Percentiles rank a stretch among this genome's conserved stretches.
Evolutionary conservation across 345 rosid genomes (phyloP).

Genomic region (Populus nigra): DNA sequence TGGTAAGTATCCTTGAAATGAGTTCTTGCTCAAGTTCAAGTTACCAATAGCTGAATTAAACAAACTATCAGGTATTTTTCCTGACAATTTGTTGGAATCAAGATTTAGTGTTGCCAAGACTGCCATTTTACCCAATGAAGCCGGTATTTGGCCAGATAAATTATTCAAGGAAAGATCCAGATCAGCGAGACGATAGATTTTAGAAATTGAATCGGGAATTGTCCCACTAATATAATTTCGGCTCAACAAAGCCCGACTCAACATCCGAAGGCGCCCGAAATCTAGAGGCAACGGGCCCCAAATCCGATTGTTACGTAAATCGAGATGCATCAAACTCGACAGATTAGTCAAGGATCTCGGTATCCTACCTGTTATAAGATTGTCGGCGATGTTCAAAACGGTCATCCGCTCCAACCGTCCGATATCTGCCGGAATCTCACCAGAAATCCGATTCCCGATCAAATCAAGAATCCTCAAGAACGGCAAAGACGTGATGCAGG

Average conservation of each 20-base stretch:
- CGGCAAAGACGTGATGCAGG: conserved; percentile 55
- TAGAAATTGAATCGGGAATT: conserved; percentile 56
- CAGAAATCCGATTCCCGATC: conserved; percentile 69
- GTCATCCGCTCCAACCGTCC: conserved; percentile 61
- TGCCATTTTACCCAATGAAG: conserved; percentile 68
- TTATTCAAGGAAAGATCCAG: conserved; percentile 68
- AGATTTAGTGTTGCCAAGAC: conserved; percentile 79
- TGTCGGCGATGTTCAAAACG: conserved; percentile 77
- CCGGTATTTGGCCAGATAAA: conserved; percentile 60
- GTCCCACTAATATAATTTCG: conserved; percentile 54
- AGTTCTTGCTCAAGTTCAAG: conserved; percentile 66
- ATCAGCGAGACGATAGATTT: conserved; percentile 78
- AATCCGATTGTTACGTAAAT: conserved; percentile 61
- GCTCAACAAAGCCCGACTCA: conserved; percentile 72
- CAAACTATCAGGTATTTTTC: conserved; percentile 51
- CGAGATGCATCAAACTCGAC: conserved; percentile 77
- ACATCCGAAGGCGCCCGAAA: conserved; percentile 60
- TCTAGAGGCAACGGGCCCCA: conserved; percentile 55
- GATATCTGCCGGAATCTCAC: conserved; percentile 53
- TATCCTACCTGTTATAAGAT: conserved; percentile 60
- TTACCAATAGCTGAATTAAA: conserved; percentile 55
- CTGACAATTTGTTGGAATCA: conserved; percentile 62
- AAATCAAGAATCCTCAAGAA: conserved; percentile 71
- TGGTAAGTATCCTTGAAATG: conserved; percentile 52
- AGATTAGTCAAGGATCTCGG: conserved; percentile 59